A percentile compares a stretch with the other conserved stretches of the same genome.
phyloP scores from a whole-genome alignment of 305 asterid species.

The Rubia peregrina region DNA sequence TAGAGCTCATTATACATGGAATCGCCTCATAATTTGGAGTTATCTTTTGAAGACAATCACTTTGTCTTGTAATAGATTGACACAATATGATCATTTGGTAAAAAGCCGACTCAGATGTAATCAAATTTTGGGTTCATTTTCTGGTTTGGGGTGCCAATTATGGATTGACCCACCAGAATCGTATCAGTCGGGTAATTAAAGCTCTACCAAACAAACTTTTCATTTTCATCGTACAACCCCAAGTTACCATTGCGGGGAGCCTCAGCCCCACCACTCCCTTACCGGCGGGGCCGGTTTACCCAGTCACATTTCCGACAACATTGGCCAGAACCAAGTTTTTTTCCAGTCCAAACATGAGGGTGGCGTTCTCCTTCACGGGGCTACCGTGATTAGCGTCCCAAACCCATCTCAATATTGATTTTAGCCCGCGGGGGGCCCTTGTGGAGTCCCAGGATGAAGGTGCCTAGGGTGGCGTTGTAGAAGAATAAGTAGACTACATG shows the following conservation, averaged over 20 bases:
- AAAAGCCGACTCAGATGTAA: no score
- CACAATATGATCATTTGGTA: no score
- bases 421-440: constrained; percentile 24
- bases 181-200: no score
- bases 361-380: constrained; percentile 27
- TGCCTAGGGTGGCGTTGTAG: constrained; percentile 26
- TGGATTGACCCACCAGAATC: no score
- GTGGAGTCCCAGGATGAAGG: constrained; percentile 24
- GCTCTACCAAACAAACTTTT: no score
- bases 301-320: constrained; percentile 23
- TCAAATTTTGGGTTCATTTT: no score
- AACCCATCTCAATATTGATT: constrained; percentile 33
- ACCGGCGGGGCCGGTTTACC: constrained; percentile 27
- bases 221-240: no score
- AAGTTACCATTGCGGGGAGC: constrained; percentile 27
- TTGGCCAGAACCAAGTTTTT: constrained; percentile 33
- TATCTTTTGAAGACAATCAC: no score
- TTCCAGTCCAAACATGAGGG: constrained; percentile 21
- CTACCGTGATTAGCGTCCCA: constrained; percentile 35
- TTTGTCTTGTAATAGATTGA: no score
- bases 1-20: no score
- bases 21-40: no score
- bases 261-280: constrained; percentile 31
- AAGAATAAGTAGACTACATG: constrained; percentile 19
- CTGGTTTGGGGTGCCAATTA: no score